These are phyloP conservation scores for Erodium texanum DNA, from an alignment of 441 rosid genomes.

Conservation along the genomic window DNA sequence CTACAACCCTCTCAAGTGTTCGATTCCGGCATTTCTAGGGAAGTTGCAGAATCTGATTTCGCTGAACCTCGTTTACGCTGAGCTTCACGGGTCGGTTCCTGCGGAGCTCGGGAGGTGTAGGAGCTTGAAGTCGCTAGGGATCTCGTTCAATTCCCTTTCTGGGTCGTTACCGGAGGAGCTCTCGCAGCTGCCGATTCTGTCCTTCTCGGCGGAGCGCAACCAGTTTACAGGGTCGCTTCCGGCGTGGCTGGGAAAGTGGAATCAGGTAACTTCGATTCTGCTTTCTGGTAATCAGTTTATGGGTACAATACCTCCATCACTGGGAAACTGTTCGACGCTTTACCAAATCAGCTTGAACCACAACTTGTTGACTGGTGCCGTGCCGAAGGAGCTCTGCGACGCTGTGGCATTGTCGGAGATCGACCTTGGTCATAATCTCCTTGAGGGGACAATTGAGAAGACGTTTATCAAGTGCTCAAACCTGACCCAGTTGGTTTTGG, in stretches of 20 bases:
- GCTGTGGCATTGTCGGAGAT: slow-evolving; percentile 47
- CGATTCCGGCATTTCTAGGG: slow-evolving; percentile 58
- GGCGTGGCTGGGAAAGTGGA: slow-evolving; percentile 71
- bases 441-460: slow-evolving; percentile 51
- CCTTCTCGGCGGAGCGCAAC: slow-evolving; percentile 72
- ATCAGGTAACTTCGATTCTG: slow-evolving; percentile 46
- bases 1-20: slow-evolving; percentile 61
- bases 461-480: slow-evolving; percentile 50
- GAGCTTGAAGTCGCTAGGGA: slow-evolving; percentile 48
- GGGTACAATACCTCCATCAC: slow-evolving; percentile 49
- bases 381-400: slow-evolving; percentile 63
- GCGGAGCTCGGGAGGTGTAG: slow-evolving; percentile 59
- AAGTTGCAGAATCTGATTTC: slow-evolving; percentile 41
- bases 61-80: slow-evolving; percentile 48
- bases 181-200: slow-evolving; percentile 44
- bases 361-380: slow-evolving; percentile 50
- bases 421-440: slow-evolving; percentile 47
- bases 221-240: slow-evolving; percentile 67
- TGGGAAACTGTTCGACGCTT: slow-evolving; percentile 54
- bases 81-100: slow-evolving; percentile 63
- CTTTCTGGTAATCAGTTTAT: slow-evolving; percentile 48
- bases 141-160: slow-evolving; percentile 65
- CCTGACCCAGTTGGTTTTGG: slow-evolving; percentile 52
- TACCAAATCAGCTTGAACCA: slow-evolving; percentile 47
- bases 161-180: slow-evolving; percentile 63